Conservation (phyloP, 2,329 filamentous ascomycete genomes). For the Boeremia exigua region DNA sequence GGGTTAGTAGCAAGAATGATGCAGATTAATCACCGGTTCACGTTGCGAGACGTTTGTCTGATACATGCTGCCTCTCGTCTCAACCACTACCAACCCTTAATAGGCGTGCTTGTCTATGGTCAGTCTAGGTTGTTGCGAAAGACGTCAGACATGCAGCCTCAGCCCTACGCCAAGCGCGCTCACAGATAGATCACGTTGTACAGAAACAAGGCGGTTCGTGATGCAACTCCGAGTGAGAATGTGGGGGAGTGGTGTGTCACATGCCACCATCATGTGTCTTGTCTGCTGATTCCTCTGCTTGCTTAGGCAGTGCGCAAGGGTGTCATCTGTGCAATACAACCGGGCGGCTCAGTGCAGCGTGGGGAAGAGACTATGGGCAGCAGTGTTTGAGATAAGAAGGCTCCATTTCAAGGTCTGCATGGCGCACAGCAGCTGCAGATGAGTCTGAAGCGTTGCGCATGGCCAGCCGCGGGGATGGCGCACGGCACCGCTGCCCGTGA, state of each 20-base stretch:
- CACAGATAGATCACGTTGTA: constrained; percentile 10
- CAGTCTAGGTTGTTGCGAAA: too few relatives aligned
- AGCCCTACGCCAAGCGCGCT: constrained; percentile 6
- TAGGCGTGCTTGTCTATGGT: too few relatives aligned
- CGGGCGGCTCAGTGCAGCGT: constrained; percentile 6
- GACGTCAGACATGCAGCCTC: background rate
- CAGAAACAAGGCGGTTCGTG: constrained; percentile 8
- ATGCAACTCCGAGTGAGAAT: constrained; percentile 19
- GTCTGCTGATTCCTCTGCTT: constrained; percentile 24
- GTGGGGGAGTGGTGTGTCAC: constrained; percentile 32
- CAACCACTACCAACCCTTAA: too few relatives aligned
- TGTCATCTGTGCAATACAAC: constrained; percentile 29
- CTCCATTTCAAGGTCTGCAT: constrained; percentile 5
- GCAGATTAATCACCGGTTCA: background rate
- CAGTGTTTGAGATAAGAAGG: constrained; percentile 4
- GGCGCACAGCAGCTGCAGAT: constrained; percentile 8
- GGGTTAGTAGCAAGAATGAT: background rate
- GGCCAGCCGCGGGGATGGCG: background rate
- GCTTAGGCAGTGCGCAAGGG: constrained; percentile 24
- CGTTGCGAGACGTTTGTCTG: background rate
- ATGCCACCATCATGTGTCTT: constrained; percentile 27
- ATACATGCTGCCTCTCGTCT: too few relatives aligned
- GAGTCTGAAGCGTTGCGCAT: background rate
- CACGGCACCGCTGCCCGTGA: too few relatives aligned
- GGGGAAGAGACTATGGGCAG: constrained; percentile 5